phyloP scores from a whole-genome alignment of 306 rosid species.

The Vachellia collinsii region DNA sequence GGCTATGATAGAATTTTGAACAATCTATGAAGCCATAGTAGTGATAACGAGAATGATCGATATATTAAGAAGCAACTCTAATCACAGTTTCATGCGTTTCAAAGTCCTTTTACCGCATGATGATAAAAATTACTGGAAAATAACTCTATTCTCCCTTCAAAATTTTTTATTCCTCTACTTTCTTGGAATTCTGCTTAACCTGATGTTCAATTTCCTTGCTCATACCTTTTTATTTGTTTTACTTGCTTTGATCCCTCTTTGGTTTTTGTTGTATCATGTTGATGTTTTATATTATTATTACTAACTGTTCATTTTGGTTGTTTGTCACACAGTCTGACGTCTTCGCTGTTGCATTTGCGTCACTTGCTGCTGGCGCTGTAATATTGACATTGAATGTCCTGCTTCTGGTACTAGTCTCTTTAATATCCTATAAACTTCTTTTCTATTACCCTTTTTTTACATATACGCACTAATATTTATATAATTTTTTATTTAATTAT shows the following conservation, averaged over 20 bases:
- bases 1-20: too few relatives aligned
- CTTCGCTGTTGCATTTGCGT: conserved; percentile 96
- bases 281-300: too few relatives aligned
- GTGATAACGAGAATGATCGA: too few relatives aligned
- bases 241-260: too few relatives aligned
- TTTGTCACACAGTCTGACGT: conserved; percentile 76
- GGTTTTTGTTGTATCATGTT: too few relatives aligned
- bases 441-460: not conserved
- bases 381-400: conserved; percentile 92
- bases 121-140: too few relatives aligned
- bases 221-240: not conserved
- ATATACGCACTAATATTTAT: too few relatives aligned
- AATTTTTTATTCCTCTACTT: not conserved
- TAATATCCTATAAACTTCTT: not conserved
- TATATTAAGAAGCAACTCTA: too few relatives aligned
- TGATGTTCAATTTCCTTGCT: not conserved
- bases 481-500: not conserved
- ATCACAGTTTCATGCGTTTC: too few relatives aligned
- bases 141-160: too few relatives aligned
- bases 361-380: conserved; percentile 95
- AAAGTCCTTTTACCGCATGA: too few relatives aligned
- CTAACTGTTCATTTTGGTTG: conserved; percentile 28
- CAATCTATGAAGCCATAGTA: too few relatives aligned
- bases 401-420: conserved; percentile 72
- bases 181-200: not conserved